Base-by-base conservation (phyloP, 352 stramenopile species). In the Pythium brachiatum region DNA sequence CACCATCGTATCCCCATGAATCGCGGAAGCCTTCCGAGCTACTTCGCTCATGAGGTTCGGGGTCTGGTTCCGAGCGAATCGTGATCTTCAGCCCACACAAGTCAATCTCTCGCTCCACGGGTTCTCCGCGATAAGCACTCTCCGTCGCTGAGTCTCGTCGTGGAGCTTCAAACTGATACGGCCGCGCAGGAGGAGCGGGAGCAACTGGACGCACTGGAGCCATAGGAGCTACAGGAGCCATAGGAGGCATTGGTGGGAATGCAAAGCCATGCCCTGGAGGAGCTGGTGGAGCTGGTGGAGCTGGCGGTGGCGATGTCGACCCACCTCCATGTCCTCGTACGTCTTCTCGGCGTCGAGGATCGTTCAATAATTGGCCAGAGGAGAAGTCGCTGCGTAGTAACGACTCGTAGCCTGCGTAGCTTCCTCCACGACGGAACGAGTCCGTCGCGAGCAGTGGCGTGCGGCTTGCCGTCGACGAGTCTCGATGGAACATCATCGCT, bases 401-500 rank as follows among this genome's bases (percentile, higher is more conserved):
- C 9, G 59, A 53, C 31, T 60, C 16, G 31, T 62, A 55, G 3
- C 51, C 36, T 3, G 36, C 12, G 31, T 68, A 67, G 3, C n/a
- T 29, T 7, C 41, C 21, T 12, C 15, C 27, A 47, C 25, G 16
- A 13, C 52, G 44, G 29, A 62, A 64, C 32, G 48, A 60, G 23
- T 67, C 52, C 25, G 18, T 38, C 47, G 44, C 7, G 18, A 62
- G 39, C 23, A 68, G 51, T 50, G 72, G 58, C 36, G 64, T 43
- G 11, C 53, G 51, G 26, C 39, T 59, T 11, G 26, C n/a, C 13
- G 32, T 26, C 18, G 48, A n/a, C 20, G 57, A 48, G 55, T 60
- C 67, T 63, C 71, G 68, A 23, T 63, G 57, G 44, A 90, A 90
- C 9, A 88, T 27, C 34, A 81, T 64, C 7, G 56, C 34, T 2